Percentiles rank a stretch among this genome's conserved stretches.
Conservation (phyloP, 257 asterid species). For the Paulownia fortunei region DNA sequence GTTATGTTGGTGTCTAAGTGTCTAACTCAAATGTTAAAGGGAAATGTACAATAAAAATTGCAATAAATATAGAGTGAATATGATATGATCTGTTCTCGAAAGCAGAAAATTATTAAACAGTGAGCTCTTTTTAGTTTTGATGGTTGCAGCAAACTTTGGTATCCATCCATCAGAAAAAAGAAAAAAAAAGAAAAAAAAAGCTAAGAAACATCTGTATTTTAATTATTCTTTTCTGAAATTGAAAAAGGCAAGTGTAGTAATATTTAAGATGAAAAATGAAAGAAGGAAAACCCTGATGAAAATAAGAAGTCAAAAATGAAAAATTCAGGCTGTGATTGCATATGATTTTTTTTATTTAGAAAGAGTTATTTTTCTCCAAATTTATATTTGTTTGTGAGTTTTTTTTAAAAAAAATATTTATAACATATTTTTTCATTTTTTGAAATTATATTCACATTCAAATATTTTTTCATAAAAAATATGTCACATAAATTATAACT, state of each 20-base stretch:
- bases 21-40: neutral
- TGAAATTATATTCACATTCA: too few relatives aligned
- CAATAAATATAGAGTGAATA: neutral
- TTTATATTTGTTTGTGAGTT: too few relatives aligned
- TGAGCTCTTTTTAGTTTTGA: conserved; percentile 26
- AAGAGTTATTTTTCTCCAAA: too few relatives aligned
- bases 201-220: neutral
- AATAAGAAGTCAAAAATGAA: too few relatives aligned
- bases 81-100: neutral
- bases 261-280: neutral
- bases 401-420: too few relatives aligned
- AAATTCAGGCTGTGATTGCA: too few relatives aligned
- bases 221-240: neutral
- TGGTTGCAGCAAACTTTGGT: conserved; percentile 42
- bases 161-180: conserved; percentile 31
- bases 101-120: neutral
- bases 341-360: too few relatives aligned
- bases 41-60: neutral
- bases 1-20: too few relatives aligned
- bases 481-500: too few relatives aligned
- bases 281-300: too few relatives aligned
- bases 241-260: neutral
- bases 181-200: neutral
- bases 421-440: too few relatives aligned
- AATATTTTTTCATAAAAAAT: too few relatives aligned